A percentile compares a stretch with the other conserved stretches of the same genome.
These are phyloP conservation scores for Rhizomucor miehei DNA, from an alignment of 371 early-diverging fungal genomes.

Conservation along the genomic window DNA sequence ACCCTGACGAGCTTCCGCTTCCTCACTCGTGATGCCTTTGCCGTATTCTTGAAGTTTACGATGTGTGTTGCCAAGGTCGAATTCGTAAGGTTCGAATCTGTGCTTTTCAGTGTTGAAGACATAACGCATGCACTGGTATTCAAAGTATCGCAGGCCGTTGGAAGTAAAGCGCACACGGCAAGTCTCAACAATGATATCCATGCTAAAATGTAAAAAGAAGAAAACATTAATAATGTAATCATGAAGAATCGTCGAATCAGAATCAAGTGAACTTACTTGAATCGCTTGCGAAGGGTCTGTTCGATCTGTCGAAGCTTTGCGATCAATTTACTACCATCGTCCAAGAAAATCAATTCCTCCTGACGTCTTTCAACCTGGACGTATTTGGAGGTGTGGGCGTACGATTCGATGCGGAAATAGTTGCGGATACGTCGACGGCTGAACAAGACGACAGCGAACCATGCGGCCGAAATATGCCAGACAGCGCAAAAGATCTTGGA, in stretches of 20 bases:
- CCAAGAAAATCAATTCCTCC: conserved; percentile 50
- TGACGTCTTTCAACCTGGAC: conserved; percentile 64
- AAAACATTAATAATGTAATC: not conserved
- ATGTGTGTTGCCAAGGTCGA: conserved; percentile 53
- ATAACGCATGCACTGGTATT: conserved; percentile 75
- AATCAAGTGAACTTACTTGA: conserved; percentile 8
- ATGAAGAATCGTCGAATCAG: not conserved
- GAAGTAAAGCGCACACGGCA: conserved; percentile 36
- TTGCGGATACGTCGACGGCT: conserved; percentile 46
- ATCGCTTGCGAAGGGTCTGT: conserved; percentile 12
- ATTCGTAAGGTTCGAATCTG: conserved; percentile 55
- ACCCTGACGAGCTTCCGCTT: conserved; percentile 53
- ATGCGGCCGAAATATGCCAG: conserved; percentile 66
- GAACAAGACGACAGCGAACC: conserved; percentile 57
- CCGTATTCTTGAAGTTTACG: conserved; percentile 40
- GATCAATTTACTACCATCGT: conserved; percentile 38
- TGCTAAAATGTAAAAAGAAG: conserved; percentile 11
- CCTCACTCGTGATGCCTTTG: conserved; percentile 44
- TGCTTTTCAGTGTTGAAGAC: conserved; percentile 45
- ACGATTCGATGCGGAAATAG: conserved; percentile 60
- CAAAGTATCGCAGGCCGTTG: conserved; percentile 57
- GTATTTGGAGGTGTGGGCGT: conserved; percentile 45
- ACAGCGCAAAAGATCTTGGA: conserved; percentile 64
- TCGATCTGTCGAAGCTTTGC: conserved; percentile 33
- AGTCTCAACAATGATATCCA: conserved; percentile 41